Evolutionary conservation across 2,329 filamentous ascomycete genomes (phyloP).

Genomic region (Lomentospora prolificans): DNA sequence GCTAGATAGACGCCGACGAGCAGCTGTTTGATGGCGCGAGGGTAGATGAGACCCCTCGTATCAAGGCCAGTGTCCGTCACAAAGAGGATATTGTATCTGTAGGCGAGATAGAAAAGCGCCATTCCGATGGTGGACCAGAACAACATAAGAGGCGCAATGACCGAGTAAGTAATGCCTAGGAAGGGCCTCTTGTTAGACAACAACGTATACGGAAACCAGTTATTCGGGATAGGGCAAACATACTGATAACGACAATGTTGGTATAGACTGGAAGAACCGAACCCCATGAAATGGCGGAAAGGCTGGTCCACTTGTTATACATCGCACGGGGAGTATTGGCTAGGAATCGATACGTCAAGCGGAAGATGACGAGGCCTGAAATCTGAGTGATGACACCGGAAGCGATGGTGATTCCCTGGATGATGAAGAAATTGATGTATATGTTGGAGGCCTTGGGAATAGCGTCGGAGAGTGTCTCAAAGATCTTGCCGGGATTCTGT

Average conservation of each 20-base stretch:
- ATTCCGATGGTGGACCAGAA: conserved; percentile 72
- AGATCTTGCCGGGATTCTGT: conserved; percentile 49
- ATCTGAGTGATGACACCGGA: conserved; percentile 62
- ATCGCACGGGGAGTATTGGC: conserved; percentile 70
- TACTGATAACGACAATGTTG: conserved; percentile 61
- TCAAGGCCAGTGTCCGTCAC: conserved; percentile 72
- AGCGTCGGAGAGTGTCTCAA: conserved; percentile 58
- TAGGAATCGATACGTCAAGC: conserved; percentile 58
- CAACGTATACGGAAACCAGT: too few species aligned
- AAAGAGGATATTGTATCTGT: conserved; percentile 79
- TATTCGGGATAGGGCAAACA: conserved; percentile 12
- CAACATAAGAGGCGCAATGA: conserved; percentile 74
- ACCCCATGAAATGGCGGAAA: conserved; percentile 66
- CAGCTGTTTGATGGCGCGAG: conserved; percentile 78
- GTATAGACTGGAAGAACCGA: conserved; percentile 66
- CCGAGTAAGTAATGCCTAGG: conserved; percentile 62
- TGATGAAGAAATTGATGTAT: conserved; percentile 81
- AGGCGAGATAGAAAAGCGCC: conserved; percentile 71
- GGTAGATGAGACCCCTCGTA: conserved; percentile 81
- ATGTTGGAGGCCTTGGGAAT: conserved; percentile 85
- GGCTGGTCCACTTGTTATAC: conserved; percentile 61
- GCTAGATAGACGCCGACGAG: conserved; percentile 73
- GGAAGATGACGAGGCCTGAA: conserved; percentile 55
- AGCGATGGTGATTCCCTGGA: conserved; percentile 75
- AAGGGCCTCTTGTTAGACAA: conserved; percentile 14